Percentiles rank a stretch among this genome's conserved stretches.
phyloP scores from a whole-genome alignment of 164 flowering plant genomes.

The Chimonanthus salicifolius region DNA sequence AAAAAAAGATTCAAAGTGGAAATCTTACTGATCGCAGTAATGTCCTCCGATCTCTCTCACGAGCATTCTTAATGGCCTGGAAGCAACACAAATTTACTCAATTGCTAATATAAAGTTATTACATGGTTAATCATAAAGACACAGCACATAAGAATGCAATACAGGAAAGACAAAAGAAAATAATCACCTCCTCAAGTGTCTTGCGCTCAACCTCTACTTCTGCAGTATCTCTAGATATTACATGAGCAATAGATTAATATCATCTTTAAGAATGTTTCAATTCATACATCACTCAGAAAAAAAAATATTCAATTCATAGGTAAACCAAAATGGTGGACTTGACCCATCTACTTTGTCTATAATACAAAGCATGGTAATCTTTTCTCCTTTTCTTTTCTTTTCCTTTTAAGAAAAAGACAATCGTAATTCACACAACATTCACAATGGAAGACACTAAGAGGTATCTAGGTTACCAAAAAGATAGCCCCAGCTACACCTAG shows the following conservation, averaged over 20 bases:
- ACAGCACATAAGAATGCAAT: not conserved
- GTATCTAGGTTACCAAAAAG: no score
- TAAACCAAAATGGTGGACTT: not conserved
- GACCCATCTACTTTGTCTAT: not conserved
- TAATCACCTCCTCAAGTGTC: constrained; percentile 65
- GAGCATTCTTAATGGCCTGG: constrained; percentile 88
- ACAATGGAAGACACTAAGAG: no score
- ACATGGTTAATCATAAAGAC: not conserved
- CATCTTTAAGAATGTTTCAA: not conserved
- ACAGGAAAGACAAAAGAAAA: constrained; percentile 1
- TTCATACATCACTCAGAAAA: not conserved
- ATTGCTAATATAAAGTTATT: not conserved
- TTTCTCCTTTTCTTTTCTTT: no score
- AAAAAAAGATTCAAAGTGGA: not conserved
- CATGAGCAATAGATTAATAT: not conserved
- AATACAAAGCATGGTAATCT: no score
- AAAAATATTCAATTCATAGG: not conserved
- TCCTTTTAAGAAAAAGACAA: no score
- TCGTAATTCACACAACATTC: no score
- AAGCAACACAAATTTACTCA: constrained; percentile 7
- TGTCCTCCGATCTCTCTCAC: constrained; percentile 86
- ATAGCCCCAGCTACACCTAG: not conserved
- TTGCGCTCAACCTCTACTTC: constrained; percentile 92
- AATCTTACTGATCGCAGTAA: constrained; percentile 75
- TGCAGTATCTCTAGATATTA: constrained; percentile 39